Evolutionary conservation across 345 rosid genomes (phyloP).

Genomic region (Salix caprea): DNA sequence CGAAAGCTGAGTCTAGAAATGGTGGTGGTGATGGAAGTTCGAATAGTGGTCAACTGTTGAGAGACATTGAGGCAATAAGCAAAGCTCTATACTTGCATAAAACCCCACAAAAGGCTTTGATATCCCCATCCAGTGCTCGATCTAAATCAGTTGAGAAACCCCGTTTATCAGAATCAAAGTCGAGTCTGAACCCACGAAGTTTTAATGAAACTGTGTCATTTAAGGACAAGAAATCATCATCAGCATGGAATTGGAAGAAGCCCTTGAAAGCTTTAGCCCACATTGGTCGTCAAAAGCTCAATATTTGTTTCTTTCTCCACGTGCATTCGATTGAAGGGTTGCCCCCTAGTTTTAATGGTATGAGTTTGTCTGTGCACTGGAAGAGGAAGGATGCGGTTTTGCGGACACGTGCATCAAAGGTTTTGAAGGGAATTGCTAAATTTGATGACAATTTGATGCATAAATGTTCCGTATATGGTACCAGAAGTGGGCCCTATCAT

Average conservation of each 20-base stretch:
- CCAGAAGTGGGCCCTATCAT: slow-evolving; percentile 48
- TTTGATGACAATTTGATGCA: slow-evolving; percentile 67
- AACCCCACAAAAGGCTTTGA: slow-evolving; percentile 34
- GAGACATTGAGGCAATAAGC: slow-evolving; percentile 73
- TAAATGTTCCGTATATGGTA: slow-evolving; percentile 54
- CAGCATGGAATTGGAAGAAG: slow-evolving; percentile 74
- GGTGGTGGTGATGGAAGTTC: slow-evolving; percentile 29
- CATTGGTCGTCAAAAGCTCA: slow-evolving; percentile 47
- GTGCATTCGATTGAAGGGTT: slow-evolving; percentile 77
- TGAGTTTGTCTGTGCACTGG: slow-evolving; percentile 57
- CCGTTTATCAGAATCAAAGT: slow-evolving; percentile 25
- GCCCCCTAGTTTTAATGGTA: slow-evolving; percentile 43
- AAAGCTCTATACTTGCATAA: slow-evolving; percentile 57
- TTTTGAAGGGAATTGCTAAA: slow-evolving; percentile 49
- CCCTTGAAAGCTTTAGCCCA: slow-evolving; percentile 71
- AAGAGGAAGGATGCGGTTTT: slow-evolving; percentile 61
- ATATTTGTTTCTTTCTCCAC: slow-evolving; percentile 62
- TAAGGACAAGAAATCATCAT: slow-evolving; percentile 46
- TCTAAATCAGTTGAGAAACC: slow-evolving; percentile 46
- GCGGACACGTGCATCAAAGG: slow-evolving; percentile 43
- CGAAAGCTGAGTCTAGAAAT: slow-evolving; percentile 28
- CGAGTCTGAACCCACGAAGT: slow-evolving; percentile 18
- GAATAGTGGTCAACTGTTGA: slow-evolving; percentile 49
- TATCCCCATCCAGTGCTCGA: slow-evolving; percentile 33
- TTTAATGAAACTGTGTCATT: slow-evolving; percentile 13